Base-by-base conservation (phyloP, 2,329 filamentous ascomycete genomes). In the Cryphonectria nitschkei region DNA sequence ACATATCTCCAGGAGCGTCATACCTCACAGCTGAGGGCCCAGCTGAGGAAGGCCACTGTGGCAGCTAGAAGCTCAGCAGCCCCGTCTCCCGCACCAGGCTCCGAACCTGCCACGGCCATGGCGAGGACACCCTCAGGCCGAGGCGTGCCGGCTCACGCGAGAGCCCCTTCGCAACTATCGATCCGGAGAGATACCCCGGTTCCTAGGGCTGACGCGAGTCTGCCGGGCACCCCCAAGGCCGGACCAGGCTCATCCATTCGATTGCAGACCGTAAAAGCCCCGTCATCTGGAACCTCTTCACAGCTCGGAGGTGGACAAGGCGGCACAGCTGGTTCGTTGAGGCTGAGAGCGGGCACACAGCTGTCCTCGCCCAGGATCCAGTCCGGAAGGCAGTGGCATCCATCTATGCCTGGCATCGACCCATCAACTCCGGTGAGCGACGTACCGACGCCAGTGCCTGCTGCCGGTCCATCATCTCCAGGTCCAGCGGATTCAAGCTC, bases 1-100 rank as follows among this genome's bases (percentile, higher is more conserved):
- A 94, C 94, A 80, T 97, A 94, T 88, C 88, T 98, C 7, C 97
- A 96, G 78, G 95, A 98, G 79, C 88, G 93, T 67, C 67, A 98
- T 82, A 88, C 97, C 39, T 93, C 93, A 0, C 94, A 98, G 79
- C 93, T 98, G 64, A 90, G 93, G 75, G 94, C 93, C 29, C 94
- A 98, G 82, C 94, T 98, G 84, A 90, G 93, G 73, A 96, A 92
- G 60, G 89, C 87, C 2, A 86, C 86, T 8, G 85, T 86, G 3
- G 85, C 84, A 32, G 85, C 86, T 67, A 86, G 86, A 71, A 79
- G 82, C 70, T 89, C 89, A 3, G 81, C 84, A 26, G 85, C 86
- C 1, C 85, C 87, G 1, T 89, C 89, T 1, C 88, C 90, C 2
- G 77, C 86, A 22, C 88, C 86, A 22, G 84, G 85, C 43, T 80